Base-by-base conservation (phyloP, 192 early-diverging fungal species). In the Radiomyces spectabilis region DNA sequence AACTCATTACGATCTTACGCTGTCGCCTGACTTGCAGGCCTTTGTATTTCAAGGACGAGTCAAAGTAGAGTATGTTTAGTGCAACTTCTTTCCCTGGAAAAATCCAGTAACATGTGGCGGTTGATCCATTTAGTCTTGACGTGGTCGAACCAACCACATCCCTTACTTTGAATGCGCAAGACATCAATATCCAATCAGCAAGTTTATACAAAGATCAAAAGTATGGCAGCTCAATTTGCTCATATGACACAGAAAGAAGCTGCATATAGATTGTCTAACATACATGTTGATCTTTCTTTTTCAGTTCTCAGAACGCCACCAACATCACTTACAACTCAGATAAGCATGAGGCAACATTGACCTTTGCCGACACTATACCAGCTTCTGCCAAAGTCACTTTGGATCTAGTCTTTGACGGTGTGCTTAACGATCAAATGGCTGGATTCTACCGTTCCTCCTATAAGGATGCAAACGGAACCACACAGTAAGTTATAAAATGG, bases 371-470 rank as follows among this genome's bases (percentile, higher is more conserved):
- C 24, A 61, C 68, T 29, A 56, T 86, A 24, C 61, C 73, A 15
- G 68, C 71, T 22, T 73, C 65, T 43, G 63, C 70, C 26, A 65
- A 74, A 12, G 80, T 73, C 8, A 65, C 68, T 21, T 57, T 88
- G 49, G 52, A 63, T 26, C 67, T 89, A 21, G 45, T 58, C 37
- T 91, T 88, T 61, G 73, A 73, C 37, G 83, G 86, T 53, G 62
- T 78, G 25, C 68, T 86, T 35, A 91, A 89, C 60, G 82, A 98
- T 67, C 79, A 88, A 60, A 93, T 98, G 92, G 77, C 78, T 34
- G 94, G 96, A 1, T 98, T 98, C 68, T 98, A 98, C 75, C 83
- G 93, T 40, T 84, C 82, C 46, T 75, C 76, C 25, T 96, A 88
- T 72, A 78, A 74, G 19, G 80, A 83, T 53, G 69, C 61, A 2